Percentiles rank a stretch among this genome's conserved stretches.
phyloP scores from a whole-genome alignment of 164 flowering plant species.

The Nymphaea colorata region DNA sequence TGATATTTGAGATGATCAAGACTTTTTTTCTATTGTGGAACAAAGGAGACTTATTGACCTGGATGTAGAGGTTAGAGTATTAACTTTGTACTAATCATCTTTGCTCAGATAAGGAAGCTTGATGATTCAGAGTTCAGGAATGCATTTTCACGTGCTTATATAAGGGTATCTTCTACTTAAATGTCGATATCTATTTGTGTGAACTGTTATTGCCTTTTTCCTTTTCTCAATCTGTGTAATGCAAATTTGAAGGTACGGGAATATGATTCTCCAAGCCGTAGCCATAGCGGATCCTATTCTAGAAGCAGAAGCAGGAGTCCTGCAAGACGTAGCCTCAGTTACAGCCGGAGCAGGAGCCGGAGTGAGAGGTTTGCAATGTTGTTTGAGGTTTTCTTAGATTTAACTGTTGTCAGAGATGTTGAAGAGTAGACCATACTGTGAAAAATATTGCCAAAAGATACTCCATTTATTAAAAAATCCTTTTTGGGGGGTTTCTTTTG shows the following conservation, averaged over 20 bases:
- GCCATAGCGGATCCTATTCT: constrained; percentile 46
- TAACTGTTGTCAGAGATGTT: not conserved
- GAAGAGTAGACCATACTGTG: not conserved
- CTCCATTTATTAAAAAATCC: no score
- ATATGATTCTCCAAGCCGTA: constrained; percentile 56
- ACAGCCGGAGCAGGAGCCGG: no score
- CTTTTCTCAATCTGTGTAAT: not conserved
- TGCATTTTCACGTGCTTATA: constrained; percentile 62
- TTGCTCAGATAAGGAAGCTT: constrained; percentile 55
- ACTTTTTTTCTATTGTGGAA: no score
- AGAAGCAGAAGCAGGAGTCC: constrained; percentile 18
- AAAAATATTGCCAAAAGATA: no score
- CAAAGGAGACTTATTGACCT: no score
- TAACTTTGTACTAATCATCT: no score
- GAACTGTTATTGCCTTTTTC: not conserved
- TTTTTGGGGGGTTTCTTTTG: no score
- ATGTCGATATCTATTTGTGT: no score
- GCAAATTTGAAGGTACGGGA: constrained; percentile 56
- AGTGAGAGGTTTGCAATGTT: not conserved
- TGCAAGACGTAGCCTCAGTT: constrained; percentile 11
- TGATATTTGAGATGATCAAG: no score
- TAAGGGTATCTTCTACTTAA: constrained; percentile 36
- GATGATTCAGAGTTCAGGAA: constrained; percentile 87
- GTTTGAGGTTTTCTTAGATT: not conserved
- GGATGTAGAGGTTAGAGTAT: no score